Percentiles rank a stretch among this genome's conserved stretches.
Conservation (phyloP, 768 basidiomycete species). For the Leccinum obscurum region DNA sequence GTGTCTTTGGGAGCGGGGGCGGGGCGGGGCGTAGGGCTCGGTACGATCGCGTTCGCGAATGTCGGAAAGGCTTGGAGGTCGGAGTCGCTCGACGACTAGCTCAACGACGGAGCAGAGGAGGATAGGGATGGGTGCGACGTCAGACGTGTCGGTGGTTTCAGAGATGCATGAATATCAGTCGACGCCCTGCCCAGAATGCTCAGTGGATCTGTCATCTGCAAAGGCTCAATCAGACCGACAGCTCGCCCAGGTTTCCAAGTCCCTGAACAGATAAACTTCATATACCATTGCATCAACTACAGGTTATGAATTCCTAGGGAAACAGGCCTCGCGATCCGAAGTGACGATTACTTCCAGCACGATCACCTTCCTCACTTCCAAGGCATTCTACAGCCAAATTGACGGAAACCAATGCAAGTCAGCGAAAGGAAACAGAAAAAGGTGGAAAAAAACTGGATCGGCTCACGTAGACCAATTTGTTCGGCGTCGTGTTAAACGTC, state of each 20-base stretch:
- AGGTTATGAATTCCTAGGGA: slow-evolving; percentile 21
- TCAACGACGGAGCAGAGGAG: too few species aligned
- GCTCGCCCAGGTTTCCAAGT: neutral
- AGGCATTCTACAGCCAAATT: slow-evolving; percentile 46
- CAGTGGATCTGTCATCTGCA: neutral
- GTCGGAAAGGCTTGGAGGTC: too few species aligned
- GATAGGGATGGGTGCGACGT: too few species aligned
- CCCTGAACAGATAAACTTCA: neutral
- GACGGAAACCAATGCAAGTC: slow-evolving; percentile 7
- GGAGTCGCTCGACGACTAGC: too few species aligned
- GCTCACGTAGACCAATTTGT: slow-evolving; percentile 81
- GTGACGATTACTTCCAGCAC: slow-evolving; percentile 75
- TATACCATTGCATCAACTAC: neutral
- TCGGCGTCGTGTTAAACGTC: slow-evolving; percentile 69
- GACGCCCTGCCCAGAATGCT: too few species aligned
- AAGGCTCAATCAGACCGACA: neutral
- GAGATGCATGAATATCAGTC: too few species aligned
- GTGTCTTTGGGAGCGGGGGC: too few species aligned
- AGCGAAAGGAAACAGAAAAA: neutral
- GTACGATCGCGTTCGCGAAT: too few species aligned
- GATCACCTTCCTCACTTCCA: slow-evolving; percentile 60
- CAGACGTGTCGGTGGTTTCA: too few species aligned
- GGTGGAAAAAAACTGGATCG: slow-evolving; percentile 16
- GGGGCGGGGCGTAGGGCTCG: neutral
- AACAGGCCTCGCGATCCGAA: slow-evolving; percentile 60